Evolutionary conservation across 2,329 filamentous ascomycete species (phyloP).

Genomic region (Xylaria sp.): DNA sequence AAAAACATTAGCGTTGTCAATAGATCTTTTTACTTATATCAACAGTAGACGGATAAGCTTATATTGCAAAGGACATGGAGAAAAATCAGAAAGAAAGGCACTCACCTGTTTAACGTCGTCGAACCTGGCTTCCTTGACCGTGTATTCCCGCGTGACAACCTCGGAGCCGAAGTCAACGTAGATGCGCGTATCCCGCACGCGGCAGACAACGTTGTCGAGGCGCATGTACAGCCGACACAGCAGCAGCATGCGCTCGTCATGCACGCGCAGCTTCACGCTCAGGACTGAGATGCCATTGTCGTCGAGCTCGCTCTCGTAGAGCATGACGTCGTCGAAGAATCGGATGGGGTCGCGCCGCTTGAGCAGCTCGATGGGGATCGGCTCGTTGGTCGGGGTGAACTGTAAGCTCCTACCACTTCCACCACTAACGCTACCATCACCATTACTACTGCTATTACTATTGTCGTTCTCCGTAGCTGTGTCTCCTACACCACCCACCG

Average conservation of each 20-base stretch:
- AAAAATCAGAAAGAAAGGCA: conserved; percentile 27
- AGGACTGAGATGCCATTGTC: conserved; percentile 95
- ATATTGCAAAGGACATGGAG: not conserved
- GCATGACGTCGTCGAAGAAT: conserved; percentile 94
- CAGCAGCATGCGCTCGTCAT: conserved; percentile 87
- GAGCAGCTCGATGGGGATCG: conserved; percentile 87
- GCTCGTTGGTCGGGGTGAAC: conserved; percentile 49
- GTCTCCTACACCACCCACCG: not conserved
- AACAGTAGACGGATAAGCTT: not conserved
- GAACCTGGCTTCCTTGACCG: conserved; percentile 85
- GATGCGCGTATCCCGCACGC: conserved; percentile 88
- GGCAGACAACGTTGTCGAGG: conserved; percentile 87
- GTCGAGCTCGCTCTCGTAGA: conserved; percentile 97
- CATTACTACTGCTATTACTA: not conserved
- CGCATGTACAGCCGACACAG: conserved; percentile 91
- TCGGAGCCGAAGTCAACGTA: conserved; percentile 88
- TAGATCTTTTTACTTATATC: not conserved
- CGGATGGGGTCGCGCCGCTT: conserved; percentile 91
- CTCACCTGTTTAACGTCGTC: conserved; percentile 77
- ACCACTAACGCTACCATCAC: not conserved
- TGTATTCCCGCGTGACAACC: conserved; percentile 88
- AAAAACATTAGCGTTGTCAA: conserved; percentile 3
- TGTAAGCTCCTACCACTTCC: not conserved
- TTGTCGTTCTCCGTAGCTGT: not conserved
- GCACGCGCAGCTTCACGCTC: conserved; percentile 91